A percentile compares a stretch with the other conserved stretches of the same genome.
Conservation (phyloP, 257 asterid genomes). For the Fraxinus pennsylvanica region DNA sequence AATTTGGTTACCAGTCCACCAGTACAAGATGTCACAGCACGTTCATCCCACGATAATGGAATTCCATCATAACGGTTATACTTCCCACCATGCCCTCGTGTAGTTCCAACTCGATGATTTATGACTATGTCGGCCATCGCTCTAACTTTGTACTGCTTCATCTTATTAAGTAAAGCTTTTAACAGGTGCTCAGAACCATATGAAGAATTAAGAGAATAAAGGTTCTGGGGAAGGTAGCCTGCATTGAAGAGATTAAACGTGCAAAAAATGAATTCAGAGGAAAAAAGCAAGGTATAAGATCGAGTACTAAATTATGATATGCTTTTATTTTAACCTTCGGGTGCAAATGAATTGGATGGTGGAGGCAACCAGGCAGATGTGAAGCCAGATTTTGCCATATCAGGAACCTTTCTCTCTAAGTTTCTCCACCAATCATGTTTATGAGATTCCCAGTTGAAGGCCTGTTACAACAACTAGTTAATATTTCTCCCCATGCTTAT, state of each 20-base stretch:
- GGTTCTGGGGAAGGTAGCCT: conserved; percentile 96
- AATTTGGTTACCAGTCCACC: conserved; percentile 75
- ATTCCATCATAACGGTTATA: conserved; percentile 97
- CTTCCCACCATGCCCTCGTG: conserved; percentile 79
- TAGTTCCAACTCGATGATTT: conserved; percentile 94
- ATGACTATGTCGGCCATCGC: conserved; percentile 95
- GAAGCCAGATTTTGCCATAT: conserved; percentile 87
- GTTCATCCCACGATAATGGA: conserved; percentile 85
- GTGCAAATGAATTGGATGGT: conserved; percentile 68
- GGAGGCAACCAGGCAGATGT: conserved; percentile 99
- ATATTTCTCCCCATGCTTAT: background rate
- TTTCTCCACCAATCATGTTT: conserved; percentile 92
- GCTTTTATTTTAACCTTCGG: conserved; percentile 60
- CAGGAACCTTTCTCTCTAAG: conserved; percentile 74
- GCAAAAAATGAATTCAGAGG: conserved; percentile 17
- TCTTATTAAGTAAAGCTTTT: conserved; percentile 74
- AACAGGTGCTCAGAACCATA: conserved; percentile 82
- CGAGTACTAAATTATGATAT: background rate
- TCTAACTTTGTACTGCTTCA: conserved; percentile 85
- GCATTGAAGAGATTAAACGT: conserved; percentile 24
- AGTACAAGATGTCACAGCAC: conserved; percentile 83
- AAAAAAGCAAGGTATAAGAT: conserved; percentile 4
- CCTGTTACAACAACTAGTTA: conserved; percentile 51
- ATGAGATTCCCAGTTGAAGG: conserved; percentile 95
- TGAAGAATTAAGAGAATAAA: conserved; percentile 75